Conservation (phyloP, 2,329 filamentous ascomycete genomes). For the Dothideomycetidae sp. region DNA sequence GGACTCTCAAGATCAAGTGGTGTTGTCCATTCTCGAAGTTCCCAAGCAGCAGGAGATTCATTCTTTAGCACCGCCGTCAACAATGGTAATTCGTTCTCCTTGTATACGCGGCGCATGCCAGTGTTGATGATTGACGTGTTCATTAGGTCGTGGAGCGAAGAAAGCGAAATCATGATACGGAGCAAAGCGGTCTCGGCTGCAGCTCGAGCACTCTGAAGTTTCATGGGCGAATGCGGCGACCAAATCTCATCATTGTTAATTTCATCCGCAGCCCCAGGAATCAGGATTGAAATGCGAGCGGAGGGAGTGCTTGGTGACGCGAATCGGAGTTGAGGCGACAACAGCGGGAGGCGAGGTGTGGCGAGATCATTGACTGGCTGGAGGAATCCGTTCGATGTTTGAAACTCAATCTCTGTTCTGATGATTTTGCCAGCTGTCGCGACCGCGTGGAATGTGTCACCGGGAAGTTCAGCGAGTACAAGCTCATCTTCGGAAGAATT, state of each 20-base stretch:
- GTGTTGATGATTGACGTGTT: constrained; percentile 39
- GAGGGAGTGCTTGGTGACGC: constrained; percentile 5
- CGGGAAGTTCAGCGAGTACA: neutral
- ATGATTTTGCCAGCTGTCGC: neutral
- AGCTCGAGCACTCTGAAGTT: constrained; percentile 11
- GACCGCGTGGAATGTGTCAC: neutral
- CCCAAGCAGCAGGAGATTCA: constrained; percentile 45
- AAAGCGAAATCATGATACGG: constrained; percentile 35
- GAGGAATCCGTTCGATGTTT: too few relatives aligned
- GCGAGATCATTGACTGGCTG: neutral
- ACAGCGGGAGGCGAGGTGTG: constrained; percentile 17
- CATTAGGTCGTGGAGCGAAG: constrained; percentile 41
- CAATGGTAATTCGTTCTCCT: constrained; percentile 40
- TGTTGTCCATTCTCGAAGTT: constrained; percentile 43
- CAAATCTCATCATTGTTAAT: constrained; percentile 5
- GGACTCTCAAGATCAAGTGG: constrained; percentile 19
- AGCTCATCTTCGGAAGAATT: neutral
- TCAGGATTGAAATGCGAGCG: constrained; percentile 6
- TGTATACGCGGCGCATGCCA: constrained; percentile 44
- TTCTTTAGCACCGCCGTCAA: constrained; percentile 38
- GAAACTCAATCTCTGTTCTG: neutral
- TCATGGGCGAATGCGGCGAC: constrained; percentile 6
- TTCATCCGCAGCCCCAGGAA: constrained; percentile 2
- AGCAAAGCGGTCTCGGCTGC: constrained; percentile 38
- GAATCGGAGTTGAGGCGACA: neutral